Percentiles rank a stretch among this genome's conserved stretches.
phyloP scores from a whole-genome alignment of 164 flowering plant species.

The Nymphaea colorata region DNA sequence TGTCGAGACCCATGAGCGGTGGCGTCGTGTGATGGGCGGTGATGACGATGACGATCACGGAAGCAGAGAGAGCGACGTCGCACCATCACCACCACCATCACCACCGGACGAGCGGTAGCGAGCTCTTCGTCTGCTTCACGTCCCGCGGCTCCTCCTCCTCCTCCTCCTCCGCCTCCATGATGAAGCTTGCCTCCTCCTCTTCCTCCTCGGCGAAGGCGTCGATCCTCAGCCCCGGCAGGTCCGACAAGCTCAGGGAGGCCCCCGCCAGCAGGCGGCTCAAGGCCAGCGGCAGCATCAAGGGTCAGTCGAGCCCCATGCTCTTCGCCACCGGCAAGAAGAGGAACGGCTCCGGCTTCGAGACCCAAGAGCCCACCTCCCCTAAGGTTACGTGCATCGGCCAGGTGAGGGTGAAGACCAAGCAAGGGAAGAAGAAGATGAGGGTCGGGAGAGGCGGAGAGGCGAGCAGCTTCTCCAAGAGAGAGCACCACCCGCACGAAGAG shows the following conservation, averaged over 20 bases:
- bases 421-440: conserved; percentile 40
- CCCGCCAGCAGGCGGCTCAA: conserved; percentile 44
- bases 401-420: conserved; percentile 76
- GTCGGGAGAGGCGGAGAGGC: conserved; percentile 33
- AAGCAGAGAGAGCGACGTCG: conserved; percentile 15
- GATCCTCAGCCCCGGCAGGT: conserved; percentile 48
- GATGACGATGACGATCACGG: conserved; percentile 10
- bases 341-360: conserved; percentile 36
- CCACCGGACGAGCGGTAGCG: conserved; percentile 16
- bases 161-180: conserved; percentile 23
- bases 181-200: conserved; percentile 58
- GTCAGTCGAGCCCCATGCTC: conserved; percentile 70
- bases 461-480: conserved; percentile 45
- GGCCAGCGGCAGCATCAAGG: conserved; percentile 60
- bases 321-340: conserved; percentile 32
- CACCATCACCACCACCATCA: not conserved
- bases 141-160: conserved; percentile 47
- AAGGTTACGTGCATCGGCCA: conserved; percentile 94
- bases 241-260: conserved; percentile 25
- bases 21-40: not conserved
- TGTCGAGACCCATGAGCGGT: conserved; percentile 1
- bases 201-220: conserved; percentile 61
- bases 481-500: conserved; percentile 21
- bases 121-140: conserved; percentile 74
- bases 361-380: conserved; percentile 80